Evolutionary conservation across 768 basidiomycete genomes (phyloP).

Genomic region (Hypsizygus marmoreus): DNA sequence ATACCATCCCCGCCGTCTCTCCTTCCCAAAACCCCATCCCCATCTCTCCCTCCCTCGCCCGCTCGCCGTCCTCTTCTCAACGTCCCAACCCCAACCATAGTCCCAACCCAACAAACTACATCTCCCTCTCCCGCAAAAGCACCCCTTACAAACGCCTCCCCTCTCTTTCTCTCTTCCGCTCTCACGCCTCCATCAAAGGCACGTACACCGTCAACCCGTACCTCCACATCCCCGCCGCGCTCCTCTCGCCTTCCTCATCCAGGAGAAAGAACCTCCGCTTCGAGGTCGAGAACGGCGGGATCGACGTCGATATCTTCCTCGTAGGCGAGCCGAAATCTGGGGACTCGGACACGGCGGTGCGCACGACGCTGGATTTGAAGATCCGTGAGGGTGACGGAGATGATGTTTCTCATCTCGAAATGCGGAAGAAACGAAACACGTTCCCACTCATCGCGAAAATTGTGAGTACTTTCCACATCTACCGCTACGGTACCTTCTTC

Average conservation of each 20-base stretch:
- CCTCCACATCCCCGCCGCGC: constrained; percentile 36
- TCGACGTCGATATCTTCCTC: constrained; percentile 45
- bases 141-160: constrained; percentile 18
- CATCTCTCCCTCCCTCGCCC: not conserved
- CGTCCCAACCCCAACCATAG: not conserved
- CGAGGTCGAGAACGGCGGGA: constrained; percentile 39
- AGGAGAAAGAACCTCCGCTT: constrained; percentile 39
- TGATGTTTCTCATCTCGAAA: too few species aligned
- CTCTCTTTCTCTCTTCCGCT: constrained; percentile 17
- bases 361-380: constrained; percentile 33
- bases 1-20: not conserved
- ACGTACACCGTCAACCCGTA: constrained; percentile 42
- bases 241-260: constrained; percentile 32
- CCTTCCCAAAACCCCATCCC: not conserved
- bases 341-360: constrained; percentile 8
- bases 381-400: constrained; percentile 23
- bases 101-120: constrained; percentile 31
- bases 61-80: not conserved
- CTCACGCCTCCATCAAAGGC: constrained; percentile 33
- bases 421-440: constrained; percentile 17
- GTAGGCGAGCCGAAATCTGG: constrained; percentile 19
- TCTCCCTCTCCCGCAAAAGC: constrained; percentile 32
- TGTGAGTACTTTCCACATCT: constrained; percentile 23
- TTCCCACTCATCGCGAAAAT: constrained; percentile 40
- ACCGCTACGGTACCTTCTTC: not conserved